Conservation (phyloP, 2,329 filamentous ascomycete species). For the Kalmusia sp. region DNA sequence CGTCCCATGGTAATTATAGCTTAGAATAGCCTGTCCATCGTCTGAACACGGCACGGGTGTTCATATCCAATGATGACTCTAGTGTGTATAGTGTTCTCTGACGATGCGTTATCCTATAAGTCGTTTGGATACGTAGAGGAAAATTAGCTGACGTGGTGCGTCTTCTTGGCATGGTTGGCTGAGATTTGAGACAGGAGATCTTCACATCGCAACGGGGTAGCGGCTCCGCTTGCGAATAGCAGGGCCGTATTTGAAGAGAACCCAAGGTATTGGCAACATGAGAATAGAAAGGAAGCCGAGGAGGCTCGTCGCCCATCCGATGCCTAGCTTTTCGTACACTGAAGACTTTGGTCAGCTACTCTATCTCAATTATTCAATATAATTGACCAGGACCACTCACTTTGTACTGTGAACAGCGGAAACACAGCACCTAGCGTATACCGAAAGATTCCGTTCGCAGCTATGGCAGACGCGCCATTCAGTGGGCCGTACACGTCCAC, state of each 20-base stretch:
- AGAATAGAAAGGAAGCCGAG: slow-evolving; percentile 48
- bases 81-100: too few species aligned
- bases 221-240: slow-evolving; percentile 30
- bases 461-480: slow-evolving; percentile 45
- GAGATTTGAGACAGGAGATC: too few species aligned
- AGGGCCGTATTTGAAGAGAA: slow-evolving; percentile 36
- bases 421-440: slow-evolving; percentile 45
- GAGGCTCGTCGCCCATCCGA: slow-evolving; percentile 49
- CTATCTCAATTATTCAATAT: not conserved
- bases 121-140: too few species aligned
- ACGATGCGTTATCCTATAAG: too few species aligned
- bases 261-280: slow-evolving; percentile 38
- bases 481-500: slow-evolving; percentile 41
- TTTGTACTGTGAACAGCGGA: slow-evolving; percentile 48
- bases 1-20: too few species aligned
- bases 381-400: slow-evolving; percentile 16
- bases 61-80: too few species aligned
- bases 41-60: too few species aligned
- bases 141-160: too few species aligned
- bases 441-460: slow-evolving; percentile 48
- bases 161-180: too few species aligned
- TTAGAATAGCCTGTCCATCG: too few species aligned
- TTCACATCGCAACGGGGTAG: slow-evolving; percentile 22
- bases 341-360: not conserved
- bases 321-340: slow-evolving; percentile 44